These are phyloP conservation scores for Dictyostelium capitatum DNA, from an alignment of 78 protist genomes.

Conservation along the genomic window DNA sequence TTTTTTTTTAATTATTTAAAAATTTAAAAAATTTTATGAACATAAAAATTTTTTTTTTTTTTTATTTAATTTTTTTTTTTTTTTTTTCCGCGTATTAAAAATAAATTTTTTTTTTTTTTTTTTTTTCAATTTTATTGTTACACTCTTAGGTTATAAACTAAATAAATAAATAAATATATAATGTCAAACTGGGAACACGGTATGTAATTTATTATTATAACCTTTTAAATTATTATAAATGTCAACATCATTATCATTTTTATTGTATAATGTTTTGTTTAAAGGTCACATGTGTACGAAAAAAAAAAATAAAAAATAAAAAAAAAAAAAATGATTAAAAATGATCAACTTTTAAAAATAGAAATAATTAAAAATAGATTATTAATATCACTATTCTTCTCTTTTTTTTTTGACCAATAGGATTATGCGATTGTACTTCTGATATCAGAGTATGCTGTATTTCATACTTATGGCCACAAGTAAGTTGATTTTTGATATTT, in stretches of 20 bases:
- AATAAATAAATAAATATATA: constrained; percentile 5
- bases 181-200: background rate
- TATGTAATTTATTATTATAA: background rate
- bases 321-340: background rate
- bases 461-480: constrained; percentile 59
- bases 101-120: background rate
- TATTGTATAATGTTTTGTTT: too few relatives aligned
- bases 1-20: too few relatives aligned
- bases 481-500: too few relatives aligned
- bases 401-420: background rate
- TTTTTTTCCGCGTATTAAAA: too few relatives aligned
- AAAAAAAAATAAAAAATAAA: background rate
- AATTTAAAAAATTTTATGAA: too few relatives aligned
- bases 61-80: too few relatives aligned
- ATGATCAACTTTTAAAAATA: too few relatives aligned
- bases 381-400: background rate
- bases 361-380: background rate
- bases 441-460: constrained; percentile 64
- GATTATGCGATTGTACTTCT: constrained; percentile 47
- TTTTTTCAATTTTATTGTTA: background rate
- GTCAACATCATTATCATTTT: too few relatives aligned
- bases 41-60: too few relatives aligned
- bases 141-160: background rate
- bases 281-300: background rate
- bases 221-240: background rate